A percentile compares a stretch with the other conserved stretches of the same genome.
Conservation (phyloP, 1,284 basidiomycete genomes). For the Fomitopsis palustris region DNA sequence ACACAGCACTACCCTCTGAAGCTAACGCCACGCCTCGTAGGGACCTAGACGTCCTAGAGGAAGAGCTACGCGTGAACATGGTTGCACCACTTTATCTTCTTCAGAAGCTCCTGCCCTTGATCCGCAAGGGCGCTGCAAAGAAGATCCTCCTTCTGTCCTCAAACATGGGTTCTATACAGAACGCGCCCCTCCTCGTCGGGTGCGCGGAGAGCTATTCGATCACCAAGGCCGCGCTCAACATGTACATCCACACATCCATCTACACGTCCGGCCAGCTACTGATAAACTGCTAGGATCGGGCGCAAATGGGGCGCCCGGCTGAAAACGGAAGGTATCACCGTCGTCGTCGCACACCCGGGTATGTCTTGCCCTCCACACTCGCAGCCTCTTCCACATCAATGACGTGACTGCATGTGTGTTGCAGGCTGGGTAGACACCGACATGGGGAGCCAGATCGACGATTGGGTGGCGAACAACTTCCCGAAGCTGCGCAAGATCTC, state of each 20-base stretch:
- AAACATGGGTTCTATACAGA: background rate
- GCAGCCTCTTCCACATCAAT: background rate
- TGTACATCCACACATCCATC: background rate
- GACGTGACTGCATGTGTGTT: background rate
- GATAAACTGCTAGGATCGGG: background rate
- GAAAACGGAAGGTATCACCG: slow-evolving; percentile 4
- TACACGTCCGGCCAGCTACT: too few relatives aligned
- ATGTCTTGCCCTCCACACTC: background rate
- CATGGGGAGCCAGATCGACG: background rate
- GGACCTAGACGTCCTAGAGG: background rate
- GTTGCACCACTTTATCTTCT: background rate
- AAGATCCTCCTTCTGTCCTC: background rate
- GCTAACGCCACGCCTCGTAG: background rate
- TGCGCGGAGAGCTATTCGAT: background rate
- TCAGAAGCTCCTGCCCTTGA: background rate
- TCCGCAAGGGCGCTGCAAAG: background rate
- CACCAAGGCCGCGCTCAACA: background rate
- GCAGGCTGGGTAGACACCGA: slow-evolving; percentile 4
- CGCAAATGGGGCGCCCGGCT: slow-evolving; percentile 5
- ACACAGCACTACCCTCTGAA: background rate
- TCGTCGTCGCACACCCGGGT: slow-evolving; percentile 5
- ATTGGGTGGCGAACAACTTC: background rate
- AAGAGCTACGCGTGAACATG: background rate
- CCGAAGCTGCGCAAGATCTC: background rate
- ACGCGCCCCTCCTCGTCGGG: background rate